Base-by-base conservation (phyloP, 2,329 filamentous ascomycete species). In the Pseudogymnoascus sp. region DNA sequence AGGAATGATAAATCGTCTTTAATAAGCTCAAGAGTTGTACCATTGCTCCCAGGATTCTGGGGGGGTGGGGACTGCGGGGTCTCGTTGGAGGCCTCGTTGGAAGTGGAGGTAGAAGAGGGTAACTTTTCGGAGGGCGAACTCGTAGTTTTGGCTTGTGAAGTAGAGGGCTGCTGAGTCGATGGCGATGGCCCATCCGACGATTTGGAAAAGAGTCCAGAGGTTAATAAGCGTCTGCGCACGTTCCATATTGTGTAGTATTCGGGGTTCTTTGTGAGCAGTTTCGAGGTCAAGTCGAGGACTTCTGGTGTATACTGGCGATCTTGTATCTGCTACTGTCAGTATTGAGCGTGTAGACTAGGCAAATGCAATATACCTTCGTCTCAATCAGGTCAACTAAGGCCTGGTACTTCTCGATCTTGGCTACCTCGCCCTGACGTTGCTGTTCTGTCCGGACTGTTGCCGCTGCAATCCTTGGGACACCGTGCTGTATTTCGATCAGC, bases 171-270 rank as follows among this genome's bases (percentile, higher is more conserved):
- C 79, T 61, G 81, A 79, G 68, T 83, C 82, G 74, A 85, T 77
- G 69, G 80, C 77, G 71, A 84, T 68, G 75, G 82, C 71, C 76
- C 79, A 80, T 69, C 73, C 75, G 74, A 80, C 16, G 70, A 77
- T 80, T 71, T 81, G 77, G 80, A 85, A 69, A 84, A 83, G 75
- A 79, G 82, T 70, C 72, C 71, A 42, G 36, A 63, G 34, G 28
- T 36, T 60, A 88, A 79, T 77, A 84, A 87, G 71, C 84, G 83
- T 70, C 95, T 88, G 73, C 95, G 88, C 78, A 88, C 84, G 81
- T 96, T 96, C 91, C 91, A 96, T 82, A 91, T 83, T 63, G 91
- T 93, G 78, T 95, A 95, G 79, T 93, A 93, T 76, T 96, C 91
- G 25, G 91, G 91, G 74, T 96, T 96, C 70, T 88, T 83, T 56